These are phyloP conservation scores for Dactylellina haptotyla DNA, from an alignment of 2,329 filamentous ascomycete species.

Conservation along the genomic window DNA sequence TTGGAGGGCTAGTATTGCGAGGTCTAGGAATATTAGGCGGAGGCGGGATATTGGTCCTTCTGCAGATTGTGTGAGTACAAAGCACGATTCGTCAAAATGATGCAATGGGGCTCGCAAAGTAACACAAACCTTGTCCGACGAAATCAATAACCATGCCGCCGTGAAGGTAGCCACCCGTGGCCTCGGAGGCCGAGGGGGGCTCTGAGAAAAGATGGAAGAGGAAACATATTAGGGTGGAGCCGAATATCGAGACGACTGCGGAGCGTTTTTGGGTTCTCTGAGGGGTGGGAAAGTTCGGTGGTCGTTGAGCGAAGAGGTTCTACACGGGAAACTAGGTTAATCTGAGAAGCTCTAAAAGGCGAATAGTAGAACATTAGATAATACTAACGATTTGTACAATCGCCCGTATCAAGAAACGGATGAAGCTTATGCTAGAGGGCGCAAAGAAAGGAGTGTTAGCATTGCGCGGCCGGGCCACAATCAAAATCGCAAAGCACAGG, in stretches of 20 bases:
- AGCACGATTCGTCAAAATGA: too few relatives aligned
- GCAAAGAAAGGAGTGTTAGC: slow-evolving; percentile 25
- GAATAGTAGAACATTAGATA: background rate
- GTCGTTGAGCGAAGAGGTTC: slow-evolving; percentile 52
- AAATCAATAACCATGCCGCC: slow-evolving; percentile 75
- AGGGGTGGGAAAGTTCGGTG: slow-evolving; percentile 71
- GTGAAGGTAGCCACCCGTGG: slow-evolving; percentile 73
- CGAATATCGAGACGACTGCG: slow-evolving; percentile 70
- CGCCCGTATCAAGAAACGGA: slow-evolving; percentile 70
- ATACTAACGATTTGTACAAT: slow-evolving; percentile 65
- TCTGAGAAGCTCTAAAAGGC: background rate
- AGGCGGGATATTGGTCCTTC: slow-evolving; percentile 69
- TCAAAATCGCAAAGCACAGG: background rate
- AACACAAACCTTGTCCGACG: slow-evolving; percentile 68
- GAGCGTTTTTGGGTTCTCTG: slow-evolving; percentile 68
- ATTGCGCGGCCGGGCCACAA: background rate
- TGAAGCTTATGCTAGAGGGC: slow-evolving; percentile 70
- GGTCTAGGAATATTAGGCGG: slow-evolving; percentile 69
- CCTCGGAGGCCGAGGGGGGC: slow-evolving; percentile 69
- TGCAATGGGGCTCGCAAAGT: too few relatives aligned
- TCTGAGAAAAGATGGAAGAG: slow-evolving; percentile 70
- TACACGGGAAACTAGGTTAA: slow-evolving; percentile 14
- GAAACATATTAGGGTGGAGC: slow-evolving; percentile 71
- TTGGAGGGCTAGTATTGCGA: slow-evolving; percentile 69
- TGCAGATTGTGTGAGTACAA: slow-evolving; percentile 26